phyloP scores from a whole-genome alignment of 2,329 filamentous ascomycete species.

The Cadophora sp. region DNA sequence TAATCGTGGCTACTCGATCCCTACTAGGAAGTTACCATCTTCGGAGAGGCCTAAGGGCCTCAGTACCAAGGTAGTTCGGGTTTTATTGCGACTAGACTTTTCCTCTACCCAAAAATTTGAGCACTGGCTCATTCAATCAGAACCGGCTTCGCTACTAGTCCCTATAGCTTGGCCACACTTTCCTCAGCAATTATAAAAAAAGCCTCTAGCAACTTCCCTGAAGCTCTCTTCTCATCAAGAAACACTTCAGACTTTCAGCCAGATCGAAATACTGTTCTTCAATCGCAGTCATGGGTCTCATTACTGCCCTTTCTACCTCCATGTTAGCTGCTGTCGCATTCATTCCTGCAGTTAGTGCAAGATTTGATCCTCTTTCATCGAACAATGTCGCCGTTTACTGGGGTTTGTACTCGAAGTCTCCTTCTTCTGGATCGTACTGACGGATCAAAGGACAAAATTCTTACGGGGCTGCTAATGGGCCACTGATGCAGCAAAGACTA shows the following conservation, averaged over 20 bases:
- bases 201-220: no score
- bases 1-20: no score
- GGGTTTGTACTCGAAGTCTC: slow-evolving; percentile 52
- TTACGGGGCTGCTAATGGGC: slow-evolving; percentile 52
- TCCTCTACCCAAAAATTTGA: no score
- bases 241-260: not conserved
- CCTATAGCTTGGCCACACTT: no score
- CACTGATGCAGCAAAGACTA: slow-evolving; percentile 57
- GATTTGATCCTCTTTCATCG: slow-evolving; percentile 52
- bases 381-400: slow-evolving; percentile 71
- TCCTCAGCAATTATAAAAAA: no score
- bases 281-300: not conserved
- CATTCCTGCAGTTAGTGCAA: slow-evolving; percentile 44
- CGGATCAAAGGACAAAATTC: slow-evolving; percentile 63
- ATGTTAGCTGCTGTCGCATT: not conserved
- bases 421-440: slow-evolving; percentile 17
- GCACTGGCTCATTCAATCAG: no score
- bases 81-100: no score
- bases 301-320: not conserved
- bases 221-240: not conserved
- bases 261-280: not conserved
- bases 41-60: no score
- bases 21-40: no score
- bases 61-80: no score
- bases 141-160: no score